Evolutionary conservation across 768 basidiomycete genomes (phyloP).

Genomic region (Tylopilus cervinicoccineus): DNA sequence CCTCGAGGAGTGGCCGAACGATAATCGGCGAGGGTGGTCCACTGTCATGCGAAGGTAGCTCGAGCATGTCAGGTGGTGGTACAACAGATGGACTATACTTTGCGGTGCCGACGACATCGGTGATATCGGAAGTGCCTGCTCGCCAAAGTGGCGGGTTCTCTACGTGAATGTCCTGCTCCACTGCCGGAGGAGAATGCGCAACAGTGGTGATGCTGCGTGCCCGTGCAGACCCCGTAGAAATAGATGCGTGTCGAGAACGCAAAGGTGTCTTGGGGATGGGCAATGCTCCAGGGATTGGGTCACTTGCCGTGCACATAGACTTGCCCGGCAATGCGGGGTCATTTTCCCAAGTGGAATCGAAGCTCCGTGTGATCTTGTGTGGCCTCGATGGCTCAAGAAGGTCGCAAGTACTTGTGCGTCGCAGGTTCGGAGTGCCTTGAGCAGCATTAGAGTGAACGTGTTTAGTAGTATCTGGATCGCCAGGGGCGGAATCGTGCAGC

Average conservation of each 20-base stretch:
- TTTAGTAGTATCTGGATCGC: constrained; percentile 12
- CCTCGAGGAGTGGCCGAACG: constrained; percentile 16
- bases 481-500: constrained; percentile 11
- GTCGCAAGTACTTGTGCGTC: constrained; percentile 21
- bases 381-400: constrained; percentile 19
- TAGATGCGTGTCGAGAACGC: constrained; percentile 18
- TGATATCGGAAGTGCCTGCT: not conserved
- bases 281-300: constrained; percentile 1
- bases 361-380: constrained; percentile 1
- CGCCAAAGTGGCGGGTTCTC: constrained; percentile 1
- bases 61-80: constrained; percentile 13
- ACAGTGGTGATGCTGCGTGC: constrained; percentile 14
- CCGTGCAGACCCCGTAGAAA: constrained; percentile 13
- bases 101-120: not conserved
- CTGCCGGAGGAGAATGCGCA: constrained; percentile 3
- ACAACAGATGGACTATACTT: constrained; percentile 2
- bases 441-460: constrained; percentile 1
- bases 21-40: constrained; percentile 20
- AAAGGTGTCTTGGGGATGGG: constrained; percentile 17
- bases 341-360: constrained; percentile 7
- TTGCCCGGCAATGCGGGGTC: constrained; percentile 9
- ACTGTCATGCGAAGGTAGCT: constrained; percentile 10
- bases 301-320: constrained; percentile 3
- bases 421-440: constrained; percentile 5
- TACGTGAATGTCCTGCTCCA: constrained; percentile 1